phyloP scores from a whole-genome alignment of 768 basidiomycete genomes.

The Mycena albidolilacea region DNA sequence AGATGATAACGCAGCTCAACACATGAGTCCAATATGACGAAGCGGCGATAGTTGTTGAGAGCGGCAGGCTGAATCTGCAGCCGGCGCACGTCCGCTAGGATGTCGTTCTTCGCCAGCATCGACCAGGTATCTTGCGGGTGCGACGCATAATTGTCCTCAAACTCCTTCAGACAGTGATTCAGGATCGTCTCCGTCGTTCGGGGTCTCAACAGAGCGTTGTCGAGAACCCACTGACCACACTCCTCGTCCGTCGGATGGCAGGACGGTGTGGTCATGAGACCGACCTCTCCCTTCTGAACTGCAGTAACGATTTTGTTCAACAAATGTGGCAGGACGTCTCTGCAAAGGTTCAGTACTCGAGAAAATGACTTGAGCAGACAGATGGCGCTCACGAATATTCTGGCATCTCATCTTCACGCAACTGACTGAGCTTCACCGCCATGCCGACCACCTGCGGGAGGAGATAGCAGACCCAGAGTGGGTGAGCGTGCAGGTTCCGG shows the following conservation, averaged over 20 bases:
- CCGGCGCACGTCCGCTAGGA: slow-evolving; percentile 22
- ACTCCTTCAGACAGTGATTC: slow-evolving; percentile 11
- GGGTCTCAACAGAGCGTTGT: not conserved
- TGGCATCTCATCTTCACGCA: slow-evolving; percentile 11
- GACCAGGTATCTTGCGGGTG: not conserved
- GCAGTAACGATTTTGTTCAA: slow-evolving; percentile 14
- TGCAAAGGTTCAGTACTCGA: not conserved
- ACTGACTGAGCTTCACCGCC: slow-evolving; percentile 10
- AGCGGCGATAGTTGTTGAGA: slow-evolving; percentile 15
- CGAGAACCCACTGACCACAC: not conserved
- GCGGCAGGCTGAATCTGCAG: slow-evolving; percentile 26
- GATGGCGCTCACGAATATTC: slow-evolving; percentile 2
- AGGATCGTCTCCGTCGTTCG: not conserved
- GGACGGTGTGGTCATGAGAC: slow-evolving; percentile 8
- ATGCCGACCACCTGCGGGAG: slow-evolving; percentile 29
- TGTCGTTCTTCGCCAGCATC: not conserved
- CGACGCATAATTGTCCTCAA: not conserved
- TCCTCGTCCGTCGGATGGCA: not conserved
- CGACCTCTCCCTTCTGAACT: slow-evolving; percentile 3
- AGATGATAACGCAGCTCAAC: not conserved
- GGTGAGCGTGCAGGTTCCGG: slow-evolving; percentile 17
- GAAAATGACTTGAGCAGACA: not conserved
- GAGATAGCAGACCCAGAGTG: slow-evolving; percentile 29
- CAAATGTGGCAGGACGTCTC: not conserved
- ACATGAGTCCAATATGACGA: slow-evolving; percentile 11